Evolutionary conservation across 345 rosid species (phyloP).

Genomic region (Gossypioides kirkii): DNA sequence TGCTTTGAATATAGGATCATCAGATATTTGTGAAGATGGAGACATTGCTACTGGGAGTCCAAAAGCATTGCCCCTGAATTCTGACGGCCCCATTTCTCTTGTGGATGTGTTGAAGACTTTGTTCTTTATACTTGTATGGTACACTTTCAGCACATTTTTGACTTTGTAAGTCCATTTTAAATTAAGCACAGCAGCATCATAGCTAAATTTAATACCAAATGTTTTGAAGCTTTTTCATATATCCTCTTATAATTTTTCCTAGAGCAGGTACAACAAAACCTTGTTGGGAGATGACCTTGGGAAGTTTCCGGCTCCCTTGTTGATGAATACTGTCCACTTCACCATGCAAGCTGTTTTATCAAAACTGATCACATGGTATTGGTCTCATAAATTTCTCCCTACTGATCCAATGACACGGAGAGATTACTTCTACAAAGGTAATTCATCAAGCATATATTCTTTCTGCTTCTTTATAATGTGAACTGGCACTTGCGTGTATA

Average conservation of each 20-base stretch:
- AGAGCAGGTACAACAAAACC: constrained; percentile 84
- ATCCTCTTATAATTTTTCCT: background rate
- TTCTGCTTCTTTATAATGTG: constrained; percentile 8
- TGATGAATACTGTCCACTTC: constrained; percentile 95
- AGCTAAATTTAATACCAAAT: background rate
- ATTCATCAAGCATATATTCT: background rate
- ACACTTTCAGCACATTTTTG: constrained; percentile 97
- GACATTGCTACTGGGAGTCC: constrained; percentile 23
- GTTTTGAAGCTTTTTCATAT: background rate
- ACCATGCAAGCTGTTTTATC: constrained; percentile 87
- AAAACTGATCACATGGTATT: constrained; percentile 68
- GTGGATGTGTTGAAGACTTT: constrained; percentile 83
- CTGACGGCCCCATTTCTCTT: constrained; percentile 42
- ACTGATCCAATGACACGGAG: constrained; percentile 65
- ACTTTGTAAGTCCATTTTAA: constrained; percentile 69
- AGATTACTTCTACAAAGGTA: constrained; percentile 88
- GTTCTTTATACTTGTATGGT: constrained; percentile 96
- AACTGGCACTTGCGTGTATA: background rate
- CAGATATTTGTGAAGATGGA: constrained; percentile 33
- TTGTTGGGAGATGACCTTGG: constrained; percentile 93
- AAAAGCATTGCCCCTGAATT: constrained; percentile 27
- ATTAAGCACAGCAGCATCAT: background rate
- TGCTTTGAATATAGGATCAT: constrained; percentile 27
- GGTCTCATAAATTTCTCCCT: constrained; percentile 73
- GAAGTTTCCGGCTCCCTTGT: constrained; percentile 91